phyloP scores from a whole-genome alignment of 345 rosid genomes.

The Murraya koenigii region DNA sequence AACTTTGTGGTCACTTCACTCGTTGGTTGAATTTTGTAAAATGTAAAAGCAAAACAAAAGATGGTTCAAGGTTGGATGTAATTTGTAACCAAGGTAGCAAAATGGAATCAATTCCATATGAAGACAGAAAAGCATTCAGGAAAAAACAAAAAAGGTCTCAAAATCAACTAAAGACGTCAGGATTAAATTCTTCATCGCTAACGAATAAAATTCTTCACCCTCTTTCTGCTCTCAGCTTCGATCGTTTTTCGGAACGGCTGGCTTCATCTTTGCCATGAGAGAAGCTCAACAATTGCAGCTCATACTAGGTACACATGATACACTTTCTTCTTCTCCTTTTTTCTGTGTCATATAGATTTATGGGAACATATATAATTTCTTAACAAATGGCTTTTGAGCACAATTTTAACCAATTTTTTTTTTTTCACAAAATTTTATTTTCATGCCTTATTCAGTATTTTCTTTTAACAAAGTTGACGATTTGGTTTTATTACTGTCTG shows the following conservation, averaged over 20 bases:
- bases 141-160: not conserved
- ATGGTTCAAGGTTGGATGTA: not conserved
- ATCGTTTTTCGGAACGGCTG: not conserved
- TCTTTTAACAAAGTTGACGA: not conserved
- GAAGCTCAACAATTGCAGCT: constrained; percentile 7
- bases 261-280: constrained; percentile 18
- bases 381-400: no score
- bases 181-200: no score
- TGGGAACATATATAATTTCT: no score
- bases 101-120: not conserved
- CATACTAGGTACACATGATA: not conserved
- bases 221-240: not conserved
- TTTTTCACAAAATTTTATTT: no score
- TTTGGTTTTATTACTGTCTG: not conserved
- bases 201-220: not conserved
- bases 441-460: not conserved
- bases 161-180: no score
- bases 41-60: not conserved
- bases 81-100: not conserved
- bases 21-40: not conserved
- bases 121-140: not conserved
- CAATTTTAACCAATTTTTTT: no score
- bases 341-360: not conserved
- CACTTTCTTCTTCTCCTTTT: not conserved
- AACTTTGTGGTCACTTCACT: not conserved